Evolutionary conservation across 768 basidiomycete genomes (phyloP).

Genomic region (Mycena leptocephala): DNA sequence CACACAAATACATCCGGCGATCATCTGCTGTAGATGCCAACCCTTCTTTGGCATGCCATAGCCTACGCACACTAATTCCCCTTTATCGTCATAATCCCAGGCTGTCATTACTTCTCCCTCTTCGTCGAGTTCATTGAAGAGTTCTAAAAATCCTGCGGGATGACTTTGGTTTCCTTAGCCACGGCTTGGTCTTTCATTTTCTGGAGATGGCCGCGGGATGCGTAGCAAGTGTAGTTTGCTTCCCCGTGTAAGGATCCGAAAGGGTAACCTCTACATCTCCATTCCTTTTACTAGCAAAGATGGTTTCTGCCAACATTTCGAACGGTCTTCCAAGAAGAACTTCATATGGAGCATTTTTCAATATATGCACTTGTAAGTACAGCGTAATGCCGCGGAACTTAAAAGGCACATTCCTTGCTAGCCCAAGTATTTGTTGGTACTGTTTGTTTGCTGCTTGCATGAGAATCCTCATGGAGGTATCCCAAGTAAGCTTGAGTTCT

Average conservation of each 20-base stretch:
- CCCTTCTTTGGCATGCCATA: neutral
- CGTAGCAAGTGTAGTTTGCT: neutral
- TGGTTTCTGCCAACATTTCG: neutral
- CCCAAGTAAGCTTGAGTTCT: neutral
- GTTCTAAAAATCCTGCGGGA: neutral
- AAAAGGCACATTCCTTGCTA: neutral
- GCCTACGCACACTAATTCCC: neutral
- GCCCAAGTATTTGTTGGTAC: neutral
- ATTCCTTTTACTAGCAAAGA: neutral
- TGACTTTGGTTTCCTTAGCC: neutral
- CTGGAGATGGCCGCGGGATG: too few relatives aligned
- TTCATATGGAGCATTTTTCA: neutral
- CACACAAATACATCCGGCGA: too few relatives aligned
- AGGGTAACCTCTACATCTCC: neutral
- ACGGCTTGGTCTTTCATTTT: neutral
- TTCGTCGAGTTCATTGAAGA: neutral
- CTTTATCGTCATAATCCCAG: neutral
- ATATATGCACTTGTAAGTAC: neutral
- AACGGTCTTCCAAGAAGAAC: neutral
- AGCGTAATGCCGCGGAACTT: neutral
- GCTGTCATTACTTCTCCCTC: slow-evolving; percentile 10
- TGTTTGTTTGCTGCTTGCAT: neutral
- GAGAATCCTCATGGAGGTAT: neutral
- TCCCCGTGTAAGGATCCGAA: neutral
- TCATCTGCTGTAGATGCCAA: too few relatives aligned